Conservation (phyloP, 2,329 filamentous ascomycete species). For the Aspergillus candidus region DNA sequence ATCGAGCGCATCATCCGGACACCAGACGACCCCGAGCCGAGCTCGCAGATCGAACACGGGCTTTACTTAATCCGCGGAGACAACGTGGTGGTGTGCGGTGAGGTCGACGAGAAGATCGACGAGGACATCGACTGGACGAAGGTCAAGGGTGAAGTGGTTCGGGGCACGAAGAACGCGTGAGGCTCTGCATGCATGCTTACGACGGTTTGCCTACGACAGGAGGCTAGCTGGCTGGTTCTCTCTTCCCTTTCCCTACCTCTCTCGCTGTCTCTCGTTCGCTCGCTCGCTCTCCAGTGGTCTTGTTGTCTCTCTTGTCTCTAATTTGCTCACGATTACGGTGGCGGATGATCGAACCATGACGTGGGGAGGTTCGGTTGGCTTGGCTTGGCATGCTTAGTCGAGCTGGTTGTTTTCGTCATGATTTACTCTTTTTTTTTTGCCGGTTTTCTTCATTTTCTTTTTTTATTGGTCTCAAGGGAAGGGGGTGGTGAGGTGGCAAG, state of each 20-base stretch:
- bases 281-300: too few relatives aligned
- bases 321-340: not conserved
- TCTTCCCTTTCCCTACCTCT: too few relatives aligned
- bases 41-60: slow-evolving; percentile 73
- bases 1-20: slow-evolving; percentile 86
- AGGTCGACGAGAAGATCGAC: slow-evolving; percentile 86
- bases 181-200: slow-evolving; percentile 1
- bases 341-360: slow-evolving; percentile 1
- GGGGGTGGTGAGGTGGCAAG: too few relatives aligned
- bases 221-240: too few relatives aligned
- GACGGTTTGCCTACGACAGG: too few relatives aligned
- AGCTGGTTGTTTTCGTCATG: too few relatives aligned
- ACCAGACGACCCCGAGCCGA: slow-evolving; percentile 74
- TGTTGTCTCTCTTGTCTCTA: too few relatives aligned
- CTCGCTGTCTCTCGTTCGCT: too few relatives aligned
- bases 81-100: slow-evolving; percentile 83
- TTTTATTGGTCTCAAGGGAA: too few relatives aligned
- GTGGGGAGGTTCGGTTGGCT: not conserved
- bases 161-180: slow-evolving; percentile 72
- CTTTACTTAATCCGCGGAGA: slow-evolving; percentile 90
- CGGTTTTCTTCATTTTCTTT: too few relatives aligned
- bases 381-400: too few relatives aligned
- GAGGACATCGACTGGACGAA: slow-evolving; percentile 86
- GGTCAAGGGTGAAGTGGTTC: slow-evolving; percentile 78
- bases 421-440: too few relatives aligned